Evolutionary conservation across 192 early-diverging fungal genomes (phyloP).

Genomic region (Entomortierella parvispora): DNA sequence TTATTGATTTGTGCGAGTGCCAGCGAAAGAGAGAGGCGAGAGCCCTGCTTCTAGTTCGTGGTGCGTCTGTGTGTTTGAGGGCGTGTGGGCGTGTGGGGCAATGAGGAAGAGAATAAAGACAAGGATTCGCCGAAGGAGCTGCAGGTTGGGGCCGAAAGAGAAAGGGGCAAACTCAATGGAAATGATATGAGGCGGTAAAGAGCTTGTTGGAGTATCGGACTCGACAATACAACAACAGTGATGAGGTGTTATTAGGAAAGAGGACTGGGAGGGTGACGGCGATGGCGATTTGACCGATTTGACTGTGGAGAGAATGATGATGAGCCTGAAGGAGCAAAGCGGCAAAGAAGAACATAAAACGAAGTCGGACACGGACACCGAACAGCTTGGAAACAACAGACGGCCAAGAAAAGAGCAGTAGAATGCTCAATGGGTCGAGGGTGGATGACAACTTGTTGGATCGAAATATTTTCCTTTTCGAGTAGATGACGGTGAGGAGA

Average conservation of each 20-base stretch:
- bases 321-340: no score
- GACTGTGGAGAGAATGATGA: not conserved
- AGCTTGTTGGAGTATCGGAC: not conserved
- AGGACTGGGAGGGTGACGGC: not conserved
- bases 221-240: not conserved
- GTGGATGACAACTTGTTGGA: not conserved
- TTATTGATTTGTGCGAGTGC: not conserved
- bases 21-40: not conserved
- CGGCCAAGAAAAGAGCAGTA: not conserved
- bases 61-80: not conserved
- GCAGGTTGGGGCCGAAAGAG: no score
- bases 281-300: not conserved
- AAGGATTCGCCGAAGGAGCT: no score
- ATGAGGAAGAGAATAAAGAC: no score
- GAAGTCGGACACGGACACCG: not conserved
- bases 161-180: no score
- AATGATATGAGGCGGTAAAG: no score
- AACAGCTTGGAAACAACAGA: not conserved
- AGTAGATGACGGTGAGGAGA: no score
- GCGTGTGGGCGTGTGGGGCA: not conserved
- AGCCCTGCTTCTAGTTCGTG: conserved; percentile 2
- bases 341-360: not conserved
- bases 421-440: not conserved
- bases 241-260: not conserved
- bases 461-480: no score